Base-by-base conservation (phyloP, 208 protist genomes). In the Leishmania aethiopica region DNA sequence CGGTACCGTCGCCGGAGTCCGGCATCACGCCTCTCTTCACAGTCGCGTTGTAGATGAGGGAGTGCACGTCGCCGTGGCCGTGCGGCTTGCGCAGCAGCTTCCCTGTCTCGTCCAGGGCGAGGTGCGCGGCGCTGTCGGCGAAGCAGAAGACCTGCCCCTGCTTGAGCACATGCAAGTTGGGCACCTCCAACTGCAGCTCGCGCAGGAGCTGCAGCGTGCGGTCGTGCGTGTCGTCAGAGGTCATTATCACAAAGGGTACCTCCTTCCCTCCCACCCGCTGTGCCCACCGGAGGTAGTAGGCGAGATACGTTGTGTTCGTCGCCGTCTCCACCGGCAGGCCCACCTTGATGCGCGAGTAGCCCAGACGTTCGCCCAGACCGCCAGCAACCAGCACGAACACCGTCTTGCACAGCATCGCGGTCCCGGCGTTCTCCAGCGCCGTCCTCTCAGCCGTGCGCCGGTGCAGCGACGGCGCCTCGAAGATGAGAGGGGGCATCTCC, bases 51-150 rank as follows among this genome's bases (percentile, higher is more conserved):
- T 96, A 85, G 47, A 99, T 77, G 32, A 99, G 89, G 42, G 86
- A 85, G 87, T 99, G 98, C 66, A 99, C 95, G 81, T 99, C 98
- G 49, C 98, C 98, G 90, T 99, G 98, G 0, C 98, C 98, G 86
- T 99, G 96, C 5, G 98, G 98, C 84, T 99, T 99, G 19, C 90
- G 91, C 53, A 94, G 72, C 37, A 95, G 80, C 51, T 75, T 89
- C 3, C 93, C 94, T 51, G 90, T 82, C n/a, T 85, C 86, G 25
- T 87, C 94, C 6, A 95, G 57, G 0, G 93, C 93, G n/a, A 98
- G 85, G 76, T 94, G 90, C 13, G 89, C 94, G 28, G 51, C 75
- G 47, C 78, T 92, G 83, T 99, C 96, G 17, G 79, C 62, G 64
- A 99, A 94, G 81, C 93, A 97, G 70, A 97, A 95, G 25, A 98